Conservation (phyloP, 495 filamentous ascomycete species). For the Tuber melanosporum region DNA sequence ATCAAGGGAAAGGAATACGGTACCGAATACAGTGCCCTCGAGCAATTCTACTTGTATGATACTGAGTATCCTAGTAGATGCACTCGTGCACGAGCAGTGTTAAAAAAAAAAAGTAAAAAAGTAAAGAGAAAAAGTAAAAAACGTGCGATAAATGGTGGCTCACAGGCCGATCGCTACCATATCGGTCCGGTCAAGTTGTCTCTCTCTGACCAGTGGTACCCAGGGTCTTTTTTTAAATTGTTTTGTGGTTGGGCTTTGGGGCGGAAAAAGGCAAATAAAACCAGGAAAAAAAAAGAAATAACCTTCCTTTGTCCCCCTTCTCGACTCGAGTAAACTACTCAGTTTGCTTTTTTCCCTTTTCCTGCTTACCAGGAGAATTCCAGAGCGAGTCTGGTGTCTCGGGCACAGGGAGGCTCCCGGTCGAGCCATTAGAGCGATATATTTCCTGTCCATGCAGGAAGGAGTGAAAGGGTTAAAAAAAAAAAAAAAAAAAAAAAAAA, state of each 20-base stretch:
- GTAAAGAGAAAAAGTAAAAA: neutral
- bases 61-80: neutral
- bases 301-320: neutral
- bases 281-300: neutral
- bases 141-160: neutral
- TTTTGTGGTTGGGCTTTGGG: neutral
- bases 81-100: neutral
- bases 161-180: neutral
- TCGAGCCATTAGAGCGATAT: neutral
- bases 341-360: neutral
- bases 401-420: neutral
- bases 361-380: neutral
- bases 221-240: neutral
- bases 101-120: neutral
- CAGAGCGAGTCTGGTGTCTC: neutral
- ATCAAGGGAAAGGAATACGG: neutral
- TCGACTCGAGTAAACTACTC: neutral
- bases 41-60: neutral
- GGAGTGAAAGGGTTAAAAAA: neutral
- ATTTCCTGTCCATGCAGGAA: neutral
- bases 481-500: neutral
- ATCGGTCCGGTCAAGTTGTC: neutral
- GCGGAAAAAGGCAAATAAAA: neutral
- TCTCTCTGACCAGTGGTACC: neutral
- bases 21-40: neutral